phyloP scores from a whole-genome alignment of 768 basidiomycete genomes.

The Amyloporia xantha region DNA sequence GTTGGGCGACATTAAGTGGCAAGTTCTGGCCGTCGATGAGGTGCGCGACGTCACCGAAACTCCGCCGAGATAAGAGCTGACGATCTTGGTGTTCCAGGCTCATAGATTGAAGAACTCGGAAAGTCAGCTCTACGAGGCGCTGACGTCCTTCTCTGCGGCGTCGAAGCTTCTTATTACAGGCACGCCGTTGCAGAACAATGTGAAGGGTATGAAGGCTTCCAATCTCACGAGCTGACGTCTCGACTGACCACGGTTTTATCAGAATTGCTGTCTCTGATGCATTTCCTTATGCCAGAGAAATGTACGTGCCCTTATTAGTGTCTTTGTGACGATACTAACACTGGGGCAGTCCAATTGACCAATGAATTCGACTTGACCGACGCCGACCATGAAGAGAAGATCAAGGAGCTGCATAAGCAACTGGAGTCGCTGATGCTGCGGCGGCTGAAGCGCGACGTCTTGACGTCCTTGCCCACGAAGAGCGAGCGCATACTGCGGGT shows the following conservation, averaged over 20 bases:
- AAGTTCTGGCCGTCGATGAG: constrained; percentile 93
- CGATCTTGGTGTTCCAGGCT: constrained; percentile 45
- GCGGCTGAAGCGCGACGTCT: constrained; percentile 91
- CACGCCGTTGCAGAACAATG: constrained; percentile 97
- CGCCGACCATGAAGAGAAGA: constrained; percentile 88
- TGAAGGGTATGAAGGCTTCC: constrained; percentile 63
- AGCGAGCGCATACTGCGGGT: constrained; percentile 96
- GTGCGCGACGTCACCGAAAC: constrained; percentile 32
- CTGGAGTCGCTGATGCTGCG: constrained; percentile 92
- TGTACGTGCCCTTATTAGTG: constrained; percentile 45
- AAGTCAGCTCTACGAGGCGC: constrained; percentile 92
- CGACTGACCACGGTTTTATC: neutral
- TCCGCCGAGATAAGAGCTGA: constrained; percentile 1
- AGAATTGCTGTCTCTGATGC: constrained; percentile 97
- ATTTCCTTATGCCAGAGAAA: constrained; percentile 98
- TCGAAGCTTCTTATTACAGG: constrained; percentile 97
- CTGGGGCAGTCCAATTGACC: constrained; percentile 67
- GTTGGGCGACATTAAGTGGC: constrained; percentile 94
- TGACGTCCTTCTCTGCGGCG: constrained; percentile 81
- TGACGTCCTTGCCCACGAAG: constrained; percentile 94
- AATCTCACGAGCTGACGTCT: constrained; percentile 9
- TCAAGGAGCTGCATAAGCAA: constrained; percentile 92
- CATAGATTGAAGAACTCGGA: constrained; percentile 98
- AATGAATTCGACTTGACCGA: constrained; percentile 96
- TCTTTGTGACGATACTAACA: neutral